Evolutionary conservation across 192 early-diverging fungal species (phyloP), one percentile per base, ranked within the genome.

Genomic region (Obelidium mucronatum): DNA sequence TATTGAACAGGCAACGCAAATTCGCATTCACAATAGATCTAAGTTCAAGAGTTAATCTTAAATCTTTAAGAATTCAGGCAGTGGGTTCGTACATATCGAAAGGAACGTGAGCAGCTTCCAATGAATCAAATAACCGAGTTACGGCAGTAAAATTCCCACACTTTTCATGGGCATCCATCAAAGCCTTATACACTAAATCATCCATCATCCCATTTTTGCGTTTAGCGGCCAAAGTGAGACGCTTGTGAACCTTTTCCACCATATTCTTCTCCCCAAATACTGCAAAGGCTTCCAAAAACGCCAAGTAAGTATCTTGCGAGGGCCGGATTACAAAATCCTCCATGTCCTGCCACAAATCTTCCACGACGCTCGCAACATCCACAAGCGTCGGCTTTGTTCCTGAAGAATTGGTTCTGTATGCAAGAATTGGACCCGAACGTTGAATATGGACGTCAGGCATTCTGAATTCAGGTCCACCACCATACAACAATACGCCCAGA

Each of bases 271-370:
- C 69, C 69, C 30, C n/a, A 39, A 72, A 72, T n/a, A 30, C 22
- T 31, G 53, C 69, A 59, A 72, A 72, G 22, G 69, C 69, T 11
- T 72, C 31, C 52, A 72, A 6, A 72, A 72, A 72, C 34, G 69
- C 69, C 54, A 72, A 35, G 13, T 58, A 35, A 13, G 69, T 72
- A 11, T 6, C n/a, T 5, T 35, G 69, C 36, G 69, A 72, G 22
- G 56, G 17, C 4, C 35, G 34, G 36, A 72, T 58, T 6, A 26
- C 28, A 13, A 58, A 58, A 8, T 11, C 33, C 24, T 58, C 53
- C 69, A 59, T 35, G 36, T 72, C 69, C 2, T 58, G 33, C 53
- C 54, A 72, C 24, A 72, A 40, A 34, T 72, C 56, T n/a, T 72
- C 69, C 51, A 40, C 35, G 19, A 72, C 69, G 34, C 54, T n/a